Conservation (phyloP, 1,284 basidiomycete species). For the Cutaneotrichosporon arboriforme region DNA sequence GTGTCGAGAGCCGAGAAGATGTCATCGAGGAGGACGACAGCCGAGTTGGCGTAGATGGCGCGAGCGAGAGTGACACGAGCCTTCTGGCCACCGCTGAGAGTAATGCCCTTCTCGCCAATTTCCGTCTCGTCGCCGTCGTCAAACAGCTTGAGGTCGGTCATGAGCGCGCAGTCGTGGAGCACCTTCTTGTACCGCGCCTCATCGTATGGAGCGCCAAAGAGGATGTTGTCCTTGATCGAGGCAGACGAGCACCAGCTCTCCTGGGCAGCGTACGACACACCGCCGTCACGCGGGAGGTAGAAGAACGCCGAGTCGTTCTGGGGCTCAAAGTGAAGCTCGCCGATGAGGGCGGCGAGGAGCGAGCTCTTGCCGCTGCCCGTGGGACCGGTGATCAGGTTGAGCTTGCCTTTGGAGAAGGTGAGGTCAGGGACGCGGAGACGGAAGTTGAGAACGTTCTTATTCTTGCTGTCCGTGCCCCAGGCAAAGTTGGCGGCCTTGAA, state of each 20-base stretch:
- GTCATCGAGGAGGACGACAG: slow-evolving; percentile 60
- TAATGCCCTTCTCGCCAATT: slow-evolving; percentile 49
- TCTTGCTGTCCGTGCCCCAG: slow-evolving; percentile 33
- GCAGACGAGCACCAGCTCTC: slow-evolving; percentile 61
- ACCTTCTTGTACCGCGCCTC: slow-evolving; percentile 55
- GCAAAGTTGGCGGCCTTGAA: slow-evolving; percentile 40
- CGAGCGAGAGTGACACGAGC: slow-evolving; percentile 68
- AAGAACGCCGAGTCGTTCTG: slow-evolving; percentile 57
- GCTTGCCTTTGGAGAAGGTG: slow-evolving; percentile 54
- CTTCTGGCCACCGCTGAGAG: slow-evolving; percentile 60
- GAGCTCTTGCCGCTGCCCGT: slow-evolving; percentile 50
- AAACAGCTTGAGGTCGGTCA: slow-evolving; percentile 60
- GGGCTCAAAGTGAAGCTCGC: slow-evolving; percentile 51
- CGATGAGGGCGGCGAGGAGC: slow-evolving; percentile 52
- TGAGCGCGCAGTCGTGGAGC: slow-evolving; percentile 59
- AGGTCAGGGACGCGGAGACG: slow-evolving; percentile 54
- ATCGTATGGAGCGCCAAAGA: slow-evolving; percentile 55
- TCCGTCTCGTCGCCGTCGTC: slow-evolving; percentile 69
- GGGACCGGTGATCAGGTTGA: slow-evolving; percentile 62
- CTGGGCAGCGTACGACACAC: slow-evolving; percentile 68
- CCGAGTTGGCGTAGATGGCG: slow-evolving; percentile 61
- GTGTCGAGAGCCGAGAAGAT: slow-evolving; percentile 53
- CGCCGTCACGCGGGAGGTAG: slow-evolving; percentile 60
- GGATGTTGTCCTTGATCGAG: slow-evolving; percentile 56
- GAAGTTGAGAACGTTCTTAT: slow-evolving; percentile 46